Conservation (phyloP, 1,284 basidiomycete species). For the Cryptococcus depauperatus region DNA sequence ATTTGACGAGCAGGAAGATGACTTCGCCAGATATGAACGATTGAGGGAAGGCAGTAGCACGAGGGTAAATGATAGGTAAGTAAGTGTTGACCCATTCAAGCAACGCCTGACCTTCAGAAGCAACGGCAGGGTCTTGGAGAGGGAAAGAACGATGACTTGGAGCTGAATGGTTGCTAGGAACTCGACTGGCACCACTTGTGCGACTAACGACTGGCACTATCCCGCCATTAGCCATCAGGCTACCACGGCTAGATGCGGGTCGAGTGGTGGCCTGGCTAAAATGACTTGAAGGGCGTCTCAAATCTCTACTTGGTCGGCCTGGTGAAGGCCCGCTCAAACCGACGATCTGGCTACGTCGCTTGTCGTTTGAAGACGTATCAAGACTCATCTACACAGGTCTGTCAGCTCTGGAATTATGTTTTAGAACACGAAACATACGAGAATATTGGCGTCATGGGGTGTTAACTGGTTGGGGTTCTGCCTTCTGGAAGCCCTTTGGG, state of each 20-base stretch:
- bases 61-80: conserved; percentile 57
- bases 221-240: too few relatives aligned
- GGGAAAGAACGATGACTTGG: conserved; percentile 13
- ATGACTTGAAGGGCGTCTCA: conserved; percentile 32
- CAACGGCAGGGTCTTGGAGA: conserved; percentile 21
- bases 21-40: conserved; percentile 47
- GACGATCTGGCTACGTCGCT: conserved; percentile 15
- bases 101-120: conserved; percentile 49
- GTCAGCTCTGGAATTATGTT: conserved; percentile 13
- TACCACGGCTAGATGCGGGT: not conserved
- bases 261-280: conserved; percentile 3
- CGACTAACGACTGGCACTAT: too few relatives aligned
- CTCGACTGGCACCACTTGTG: not conserved
- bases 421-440: conserved; percentile 56
- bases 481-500: conserved; percentile 75
- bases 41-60: conserved; percentile 51
- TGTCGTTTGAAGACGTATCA: conserved; percentile 33
- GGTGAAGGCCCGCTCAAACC: conserved; percentile 15
- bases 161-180: conserved; percentile 10
- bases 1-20: conserved; percentile 45
- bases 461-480: conserved; percentile 88
- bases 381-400: conserved; percentile 38
- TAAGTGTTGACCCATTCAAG: conserved; percentile 80
- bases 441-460: conserved; percentile 68
- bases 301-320: conserved; percentile 38